Evolutionary conservation across 169 alveolate species (phyloP).

Genomic region (Plasmodium relictum): DNA sequence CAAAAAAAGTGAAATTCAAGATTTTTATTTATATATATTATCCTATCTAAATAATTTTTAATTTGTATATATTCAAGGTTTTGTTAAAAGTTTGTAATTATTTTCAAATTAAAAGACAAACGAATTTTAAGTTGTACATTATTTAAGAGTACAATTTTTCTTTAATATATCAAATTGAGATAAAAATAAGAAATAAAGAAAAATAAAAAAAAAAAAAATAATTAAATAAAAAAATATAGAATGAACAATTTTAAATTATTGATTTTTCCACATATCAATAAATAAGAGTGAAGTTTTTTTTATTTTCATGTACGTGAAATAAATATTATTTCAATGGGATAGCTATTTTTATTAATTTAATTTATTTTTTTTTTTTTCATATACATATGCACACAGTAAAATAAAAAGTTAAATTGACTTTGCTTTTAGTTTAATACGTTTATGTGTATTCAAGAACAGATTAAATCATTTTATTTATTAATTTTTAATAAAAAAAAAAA

Average conservation of each 20-base stretch:
- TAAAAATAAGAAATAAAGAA: constrained; percentile 23
- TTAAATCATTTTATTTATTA: no score
- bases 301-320: constrained; percentile 46
- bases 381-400: constrained; percentile 26
- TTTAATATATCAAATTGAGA: constrained; percentile 22
- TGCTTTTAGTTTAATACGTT: no score
- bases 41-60: constrained; percentile 15
- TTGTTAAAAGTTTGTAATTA: constrained; percentile 11
- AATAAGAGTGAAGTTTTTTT: constrained; percentile 3
- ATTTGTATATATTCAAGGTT: constrained; percentile 3
- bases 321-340: constrained; percentile 24
- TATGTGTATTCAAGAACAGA: no score
- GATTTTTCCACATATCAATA: constrained; percentile 10
- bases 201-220: constrained; percentile 31
- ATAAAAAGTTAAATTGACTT: neutral
- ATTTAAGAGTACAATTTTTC: neutral
- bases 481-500: no score
- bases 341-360: constrained; percentile 28
- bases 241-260: neutral
- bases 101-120: constrained; percentile 47
- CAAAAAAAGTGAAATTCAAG: constrained; percentile 17
- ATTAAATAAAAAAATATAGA: constrained; percentile 32
- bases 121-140: neutral
- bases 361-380: constrained; percentile 2
- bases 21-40: constrained; percentile 14